Conservation (phyloP, 1,139 yeast species). For the Suzukiozyma palmioleophila region DNA sequence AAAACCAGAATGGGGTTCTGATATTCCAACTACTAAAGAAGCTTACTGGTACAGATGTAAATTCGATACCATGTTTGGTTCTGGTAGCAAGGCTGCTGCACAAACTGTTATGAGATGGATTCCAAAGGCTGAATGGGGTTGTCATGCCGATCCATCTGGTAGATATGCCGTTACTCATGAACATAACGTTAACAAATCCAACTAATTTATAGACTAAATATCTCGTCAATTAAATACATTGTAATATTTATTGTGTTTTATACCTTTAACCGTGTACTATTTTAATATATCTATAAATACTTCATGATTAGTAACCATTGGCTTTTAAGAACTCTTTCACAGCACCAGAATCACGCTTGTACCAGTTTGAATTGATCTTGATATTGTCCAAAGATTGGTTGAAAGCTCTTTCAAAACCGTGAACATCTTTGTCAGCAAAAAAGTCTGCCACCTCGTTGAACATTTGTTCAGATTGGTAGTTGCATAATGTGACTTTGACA, state of each 20-base stretch:
- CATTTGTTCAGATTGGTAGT: constrained; percentile 42
- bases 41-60: constrained; percentile 98
- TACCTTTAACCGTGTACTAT: neutral
- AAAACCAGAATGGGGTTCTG: constrained; percentile 94
- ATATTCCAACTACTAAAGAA: constrained; percentile 94
- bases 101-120: constrained; percentile 98
- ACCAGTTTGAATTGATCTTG: constrained; percentile 47
- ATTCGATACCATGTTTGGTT: constrained; percentile 84
- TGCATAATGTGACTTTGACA: constrained; percentile 47
- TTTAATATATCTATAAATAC: constrained; percentile 1
- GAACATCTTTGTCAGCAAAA: constrained; percentile 51
- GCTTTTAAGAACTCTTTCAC: constrained; percentile 24
- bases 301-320: neutral
- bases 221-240: neutral
- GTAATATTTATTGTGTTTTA: neutral
- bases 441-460: constrained; percentile 44
- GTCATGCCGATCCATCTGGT: constrained; percentile 98
- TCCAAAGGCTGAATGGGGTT: constrained; percentile 99
- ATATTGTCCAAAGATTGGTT: constrained; percentile 53
- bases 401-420: constrained; percentile 58
- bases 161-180: constrained; percentile 92
- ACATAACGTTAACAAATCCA: constrained; percentile 31
- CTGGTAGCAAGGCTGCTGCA: constrained; percentile 89
- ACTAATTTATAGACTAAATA: neutral
- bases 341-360: constrained; percentile 24